A percentile compares a stretch with the other conserved stretches of the same genome.
Evolutionary conservation across 2,329 filamentous ascomycete genomes (phyloP).

Genomic region (Aspergillus alliaceus): DNA sequence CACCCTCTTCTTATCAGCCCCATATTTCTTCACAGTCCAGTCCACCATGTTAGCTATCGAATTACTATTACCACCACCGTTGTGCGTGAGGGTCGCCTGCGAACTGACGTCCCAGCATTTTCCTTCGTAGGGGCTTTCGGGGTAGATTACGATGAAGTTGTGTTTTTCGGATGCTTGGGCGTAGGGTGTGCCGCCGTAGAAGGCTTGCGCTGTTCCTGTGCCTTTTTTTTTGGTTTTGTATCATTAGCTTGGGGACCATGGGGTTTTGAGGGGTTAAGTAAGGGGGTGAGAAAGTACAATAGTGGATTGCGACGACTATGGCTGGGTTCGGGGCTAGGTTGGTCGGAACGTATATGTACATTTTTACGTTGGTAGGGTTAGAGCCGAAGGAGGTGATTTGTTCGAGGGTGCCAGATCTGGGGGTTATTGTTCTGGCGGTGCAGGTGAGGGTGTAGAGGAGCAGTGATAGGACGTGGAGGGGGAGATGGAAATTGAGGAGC

Average conservation of each 20-base stretch:
- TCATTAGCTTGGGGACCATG: too few relatives aligned
- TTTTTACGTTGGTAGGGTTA: conserved; percentile 52
- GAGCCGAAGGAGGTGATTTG: conserved; percentile 45
- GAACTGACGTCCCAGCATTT: conserved; percentile 63
- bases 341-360: conserved; percentile 54
- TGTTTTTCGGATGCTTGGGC: conserved; percentile 50
- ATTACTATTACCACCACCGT: conserved; percentile 41
- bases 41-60: conserved; percentile 43
- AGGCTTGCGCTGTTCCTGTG: conserved; percentile 33
- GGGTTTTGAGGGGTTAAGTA: neutral
- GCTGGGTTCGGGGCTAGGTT: conserved; percentile 49
- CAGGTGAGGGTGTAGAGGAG: conserved; percentile 8
- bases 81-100: conserved; percentile 27
- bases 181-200: conserved; percentile 54
- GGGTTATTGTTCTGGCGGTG: conserved; percentile 6
- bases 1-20: conserved; percentile 30
- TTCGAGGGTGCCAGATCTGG: conserved; percentile 13
- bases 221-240: too few relatives aligned
- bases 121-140: conserved; percentile 52
- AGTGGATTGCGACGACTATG: conserved; percentile 58
- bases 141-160: conserved; percentile 55
- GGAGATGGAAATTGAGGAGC: too few relatives aligned
- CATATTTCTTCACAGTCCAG: conserved; percentile 35
- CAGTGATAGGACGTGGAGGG: conserved; percentile 5
- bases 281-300: conserved; percentile 43